phyloP scores from a whole-genome alignment of 2,329 filamentous ascomycete species.

The Trichoderma sp. region DNA sequence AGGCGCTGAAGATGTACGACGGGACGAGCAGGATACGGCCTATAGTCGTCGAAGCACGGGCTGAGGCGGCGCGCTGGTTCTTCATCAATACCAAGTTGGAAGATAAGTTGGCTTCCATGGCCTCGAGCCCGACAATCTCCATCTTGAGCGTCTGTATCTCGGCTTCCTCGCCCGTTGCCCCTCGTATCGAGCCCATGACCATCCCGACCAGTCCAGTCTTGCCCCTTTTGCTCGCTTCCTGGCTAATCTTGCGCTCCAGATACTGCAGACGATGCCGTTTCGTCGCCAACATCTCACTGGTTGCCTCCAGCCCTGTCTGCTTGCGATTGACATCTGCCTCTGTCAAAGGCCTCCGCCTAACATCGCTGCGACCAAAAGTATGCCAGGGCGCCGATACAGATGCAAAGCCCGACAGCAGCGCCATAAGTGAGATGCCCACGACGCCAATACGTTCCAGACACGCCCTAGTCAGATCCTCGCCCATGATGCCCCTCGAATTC shows the following conservation, averaged over 20 bases:
- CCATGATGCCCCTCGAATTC: not conserved
- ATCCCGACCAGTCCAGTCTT: constrained; percentile 62
- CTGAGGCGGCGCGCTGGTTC: constrained; percentile 59
- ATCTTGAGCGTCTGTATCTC: constrained; percentile 64
- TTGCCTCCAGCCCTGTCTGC: constrained; percentile 73
- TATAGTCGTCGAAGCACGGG: constrained; percentile 62
- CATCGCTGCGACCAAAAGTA: constrained; percentile 62
- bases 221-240: constrained; percentile 34
- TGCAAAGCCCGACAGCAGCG: constrained; percentile 81
- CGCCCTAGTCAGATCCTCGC: constrained; percentile 46
- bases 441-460: constrained; percentile 72
- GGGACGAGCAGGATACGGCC: constrained; percentile 63
- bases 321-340: constrained; percentile 75
- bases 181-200: constrained; percentile 68
- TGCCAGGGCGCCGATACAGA: constrained; percentile 88
- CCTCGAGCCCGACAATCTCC: constrained; percentile 75
- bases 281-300: constrained; percentile 72
- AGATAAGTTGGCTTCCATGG: constrained; percentile 71
- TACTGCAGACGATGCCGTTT: constrained; percentile 72
- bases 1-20: constrained; percentile 69
- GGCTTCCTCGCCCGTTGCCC: constrained; percentile 56
- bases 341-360: constrained; percentile 57
- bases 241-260: constrained; percentile 61
- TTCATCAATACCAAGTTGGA: constrained; percentile 63
- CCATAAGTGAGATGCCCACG: constrained; percentile 83